Conservation (phyloP, 148 eudicot species). For the Cornus controversa region DNA sequence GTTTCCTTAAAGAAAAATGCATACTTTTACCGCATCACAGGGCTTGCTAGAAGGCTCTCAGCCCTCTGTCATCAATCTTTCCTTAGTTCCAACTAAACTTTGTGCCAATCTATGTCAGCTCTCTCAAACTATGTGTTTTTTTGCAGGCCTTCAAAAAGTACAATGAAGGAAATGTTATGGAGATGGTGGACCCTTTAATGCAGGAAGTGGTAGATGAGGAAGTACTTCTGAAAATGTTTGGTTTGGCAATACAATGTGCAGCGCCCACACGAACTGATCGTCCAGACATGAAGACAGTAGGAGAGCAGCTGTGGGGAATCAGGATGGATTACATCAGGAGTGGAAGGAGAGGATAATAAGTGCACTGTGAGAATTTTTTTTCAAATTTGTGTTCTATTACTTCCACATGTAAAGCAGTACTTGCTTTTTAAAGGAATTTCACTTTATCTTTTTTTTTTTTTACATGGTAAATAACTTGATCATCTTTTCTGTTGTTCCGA, state of each 20-base stretch:
- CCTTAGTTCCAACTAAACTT: no score
- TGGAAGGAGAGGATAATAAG: conserved; percentile 30
- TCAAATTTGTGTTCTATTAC: no score
- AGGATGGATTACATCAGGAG: conserved; percentile 64
- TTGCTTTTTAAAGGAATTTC: neutral
- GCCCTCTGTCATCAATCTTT: no score
- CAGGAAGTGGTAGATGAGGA: conserved; percentile 50
- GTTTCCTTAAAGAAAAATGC: no score
- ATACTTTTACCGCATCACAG: no score
- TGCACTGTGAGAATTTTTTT: no score
- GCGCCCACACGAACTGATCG: conserved; percentile 84
- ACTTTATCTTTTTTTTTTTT: no score
- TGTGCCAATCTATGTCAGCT: no score
- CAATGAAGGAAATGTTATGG: conserved; percentile 55
- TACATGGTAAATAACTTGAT: neutral
- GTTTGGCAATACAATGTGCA: conserved; percentile 75
- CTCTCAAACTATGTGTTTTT: neutral
- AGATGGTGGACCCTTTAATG: conserved; percentile 68
- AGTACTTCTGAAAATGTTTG: conserved; percentile 61
- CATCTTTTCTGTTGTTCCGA: neutral
- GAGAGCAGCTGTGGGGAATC: conserved; percentile 76
- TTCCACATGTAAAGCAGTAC: neutral
- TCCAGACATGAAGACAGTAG: conserved; percentile 83
- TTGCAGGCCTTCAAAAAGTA: conserved; percentile 64
- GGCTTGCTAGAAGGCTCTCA: no score